A percentile compares a stretch with the other conserved stretches of the same genome.
phyloP scores from a whole-genome alignment of 352 stramenopile species.

The Globisporangium canariense region DNA sequence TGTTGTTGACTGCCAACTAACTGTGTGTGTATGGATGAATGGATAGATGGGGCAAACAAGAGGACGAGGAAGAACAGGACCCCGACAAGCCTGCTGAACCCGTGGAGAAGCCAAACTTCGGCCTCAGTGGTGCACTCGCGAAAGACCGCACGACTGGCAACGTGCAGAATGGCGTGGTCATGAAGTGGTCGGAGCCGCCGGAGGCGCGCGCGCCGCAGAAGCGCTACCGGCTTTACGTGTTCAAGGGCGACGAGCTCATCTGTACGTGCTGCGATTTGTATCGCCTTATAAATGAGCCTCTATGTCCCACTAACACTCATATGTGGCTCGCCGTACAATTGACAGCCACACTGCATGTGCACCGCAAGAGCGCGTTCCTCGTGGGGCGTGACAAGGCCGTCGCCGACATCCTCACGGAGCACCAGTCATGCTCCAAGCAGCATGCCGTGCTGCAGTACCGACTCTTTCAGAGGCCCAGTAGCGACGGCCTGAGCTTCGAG shows the following conservation, averaged over 20 bases:
- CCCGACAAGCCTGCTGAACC: slow-evolving; percentile 31
- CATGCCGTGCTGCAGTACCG: slow-evolving; percentile 97
- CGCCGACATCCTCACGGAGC: slow-evolving; percentile 92
- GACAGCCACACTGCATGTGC: slow-evolving; percentile 93
- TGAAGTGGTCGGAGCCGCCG: slow-evolving; percentile 97
- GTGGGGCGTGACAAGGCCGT: slow-evolving; percentile 93
- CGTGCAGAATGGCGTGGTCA: slow-evolving; percentile 94
- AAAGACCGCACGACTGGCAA: slow-evolving; percentile 96
- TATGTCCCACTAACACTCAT: background rate
- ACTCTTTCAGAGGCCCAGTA: slow-evolving; percentile 65
- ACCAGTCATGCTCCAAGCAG: slow-evolving; percentile 96
- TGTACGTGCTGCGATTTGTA: slow-evolving; percentile 30
- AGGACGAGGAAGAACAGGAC: slow-evolving; percentile 45
- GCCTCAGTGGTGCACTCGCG: slow-evolving; percentile 94
- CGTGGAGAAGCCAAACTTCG: slow-evolving; percentile 96
- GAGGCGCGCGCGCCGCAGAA: slow-evolving; percentile 91
- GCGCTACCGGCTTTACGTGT: slow-evolving; percentile 97
- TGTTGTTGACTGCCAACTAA: background rate
- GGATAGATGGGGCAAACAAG: slow-evolving; percentile 68
- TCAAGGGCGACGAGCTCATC: slow-evolving; percentile 88
- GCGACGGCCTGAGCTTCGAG: slow-evolving; percentile 50
- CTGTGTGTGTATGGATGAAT: slow-evolving; percentile 1
- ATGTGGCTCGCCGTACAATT: slow-evolving; percentile 20
- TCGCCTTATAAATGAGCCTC: background rate
- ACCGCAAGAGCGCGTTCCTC: slow-evolving; percentile 95